Conservation (phyloP, 106 monocot species). For the Iris macrosiphon region DNA sequence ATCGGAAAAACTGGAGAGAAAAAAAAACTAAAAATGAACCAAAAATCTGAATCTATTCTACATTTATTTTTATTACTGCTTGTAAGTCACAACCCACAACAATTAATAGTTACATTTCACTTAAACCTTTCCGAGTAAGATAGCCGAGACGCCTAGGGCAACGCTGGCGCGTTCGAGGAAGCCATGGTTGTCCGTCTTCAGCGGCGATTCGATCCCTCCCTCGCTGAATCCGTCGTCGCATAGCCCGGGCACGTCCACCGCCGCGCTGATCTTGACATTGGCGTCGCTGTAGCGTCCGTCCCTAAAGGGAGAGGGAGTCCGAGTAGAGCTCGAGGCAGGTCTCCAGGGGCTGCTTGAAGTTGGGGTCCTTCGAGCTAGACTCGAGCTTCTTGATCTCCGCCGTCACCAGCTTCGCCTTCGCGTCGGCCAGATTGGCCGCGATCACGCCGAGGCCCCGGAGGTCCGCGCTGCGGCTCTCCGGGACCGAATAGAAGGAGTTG, state of each 20-base stretch:
- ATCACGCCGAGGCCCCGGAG: conserved; percentile 14
- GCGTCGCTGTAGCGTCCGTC: conserved; percentile 2
- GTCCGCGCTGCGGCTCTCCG: not conserved
- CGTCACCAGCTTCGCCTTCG: not conserved
- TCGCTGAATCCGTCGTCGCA: conserved; percentile 7
- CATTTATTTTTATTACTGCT: no score
- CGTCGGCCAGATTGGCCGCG: not conserved
- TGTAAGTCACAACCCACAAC: no score
- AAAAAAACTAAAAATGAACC: no score
- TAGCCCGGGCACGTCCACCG: not conserved
- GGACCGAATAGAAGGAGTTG: not conserved
- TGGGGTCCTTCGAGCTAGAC: no score
- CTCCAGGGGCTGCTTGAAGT: not conserved
- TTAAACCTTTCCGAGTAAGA: not conserved
- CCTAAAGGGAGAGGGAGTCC: not conserved
- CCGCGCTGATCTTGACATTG: conserved; percentile 3
- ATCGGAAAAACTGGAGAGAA: no score
- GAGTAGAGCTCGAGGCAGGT: conserved; percentile 7
- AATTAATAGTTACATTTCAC: no score
- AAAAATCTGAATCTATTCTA: no score
- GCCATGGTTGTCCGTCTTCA: not conserved
- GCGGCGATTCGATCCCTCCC: not conserved
- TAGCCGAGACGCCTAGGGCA: not conserved
- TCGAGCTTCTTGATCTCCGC: not conserved
- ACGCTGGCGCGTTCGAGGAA: not conserved